Percentiles rank a stretch among this genome's conserved stretches.
Evolutionary conservation across 2,329 filamentous ascomycete species (phyloP).

Genomic region (Cladosporium halotolerans): DNA sequence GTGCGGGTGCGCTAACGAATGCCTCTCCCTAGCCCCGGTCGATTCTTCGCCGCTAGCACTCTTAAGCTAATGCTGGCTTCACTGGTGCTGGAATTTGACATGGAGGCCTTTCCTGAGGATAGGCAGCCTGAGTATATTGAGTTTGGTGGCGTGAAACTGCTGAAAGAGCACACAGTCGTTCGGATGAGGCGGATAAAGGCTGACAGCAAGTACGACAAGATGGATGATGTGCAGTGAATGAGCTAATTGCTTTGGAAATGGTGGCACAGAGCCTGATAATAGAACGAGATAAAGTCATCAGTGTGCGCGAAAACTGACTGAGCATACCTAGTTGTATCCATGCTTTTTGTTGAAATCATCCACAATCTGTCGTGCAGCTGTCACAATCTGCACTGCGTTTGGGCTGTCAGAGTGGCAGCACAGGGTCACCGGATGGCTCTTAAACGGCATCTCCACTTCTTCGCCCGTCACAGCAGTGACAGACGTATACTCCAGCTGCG

Average conservation of each 20-base stretch:
- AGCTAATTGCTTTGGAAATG: too few relatives aligned
- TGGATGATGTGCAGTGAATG: too few relatives aligned
- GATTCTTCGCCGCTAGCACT: conserved; percentile 15
- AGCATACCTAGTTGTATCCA: conserved; percentile 14
- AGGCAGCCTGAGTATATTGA: conserved; percentile 7
- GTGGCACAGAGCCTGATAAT: too few relatives aligned
- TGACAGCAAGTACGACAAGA: too few relatives aligned
- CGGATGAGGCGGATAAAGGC: not conserved
- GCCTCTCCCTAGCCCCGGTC: conserved; percentile 11
- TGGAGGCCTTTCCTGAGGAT: conserved; percentile 10
- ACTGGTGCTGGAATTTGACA: conserved; percentile 13
- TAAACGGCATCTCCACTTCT: conserved; percentile 35
- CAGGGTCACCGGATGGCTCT: conserved; percentile 37
- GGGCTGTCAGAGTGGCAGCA: conserved; percentile 43
- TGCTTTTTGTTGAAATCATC: conserved; percentile 35
- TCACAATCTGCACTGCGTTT: conserved; percentile 40
- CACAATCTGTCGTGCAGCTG: conserved; percentile 36
- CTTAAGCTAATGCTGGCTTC: conserved; percentile 16
- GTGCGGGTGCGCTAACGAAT: not conserved
- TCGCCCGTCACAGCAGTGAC: conserved; percentile 39
- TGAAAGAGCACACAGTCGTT: conserved; percentile 3
- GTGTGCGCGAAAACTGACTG: not conserved
- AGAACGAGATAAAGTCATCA: too few relatives aligned
- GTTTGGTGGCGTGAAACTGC: conserved; percentile 6
- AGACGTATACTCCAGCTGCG: conserved; percentile 35